Evolutionary conservation across 23 red algal species (phyloP).

Genomic region (Cyanidiococcus yangmingshanensis): DNA sequence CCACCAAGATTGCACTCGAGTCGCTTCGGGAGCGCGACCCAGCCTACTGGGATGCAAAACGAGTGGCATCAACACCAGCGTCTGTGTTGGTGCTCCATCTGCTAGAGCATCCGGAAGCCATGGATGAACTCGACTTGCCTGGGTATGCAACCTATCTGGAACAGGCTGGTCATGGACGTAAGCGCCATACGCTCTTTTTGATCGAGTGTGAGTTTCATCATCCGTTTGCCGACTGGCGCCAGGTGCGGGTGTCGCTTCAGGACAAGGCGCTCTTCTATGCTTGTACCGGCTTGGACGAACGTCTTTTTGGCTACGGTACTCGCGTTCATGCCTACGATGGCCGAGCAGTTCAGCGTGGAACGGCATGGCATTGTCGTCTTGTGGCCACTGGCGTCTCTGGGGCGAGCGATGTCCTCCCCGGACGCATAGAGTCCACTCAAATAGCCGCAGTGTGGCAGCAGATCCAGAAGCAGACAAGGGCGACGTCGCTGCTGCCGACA

Average conservation of each 20-base stretch:
- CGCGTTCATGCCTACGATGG: neutral
- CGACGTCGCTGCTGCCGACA: neutral
- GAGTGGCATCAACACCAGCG: neutral
- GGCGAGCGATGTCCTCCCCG: neutral
- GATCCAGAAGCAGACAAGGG: neutral
- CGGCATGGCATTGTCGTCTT: neutral
- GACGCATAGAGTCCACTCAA: neutral
- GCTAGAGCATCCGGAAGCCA: slow-evolving; percentile 6
- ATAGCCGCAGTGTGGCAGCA: neutral
- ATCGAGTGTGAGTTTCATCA: neutral
- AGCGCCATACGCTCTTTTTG: neutral
- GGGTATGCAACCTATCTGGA: slow-evolving; percentile 1
- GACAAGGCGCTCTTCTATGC: slow-evolving; percentile 2
- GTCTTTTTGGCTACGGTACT: slow-evolving; percentile 8
- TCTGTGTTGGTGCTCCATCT: slow-evolving; percentile 5
- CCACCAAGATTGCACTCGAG: slow-evolving; percentile 77
- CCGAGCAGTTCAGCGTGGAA: neutral
- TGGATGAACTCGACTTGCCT: slow-evolving; percentile 3
- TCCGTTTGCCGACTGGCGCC: slow-evolving; percentile 10
- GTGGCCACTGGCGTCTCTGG: neutral
- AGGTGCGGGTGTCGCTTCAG: neutral
- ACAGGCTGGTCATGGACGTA: neutral
- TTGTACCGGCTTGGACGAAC: slow-evolving; percentile 6
- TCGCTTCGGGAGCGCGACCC: slow-evolving; percentile 48
- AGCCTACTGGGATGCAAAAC: neutral